Percentiles rank a stretch among this genome's conserved stretches.
phyloP scores from a whole-genome alignment of 495 filamentous ascomycete species.

The Daldinia caldariorum region DNA sequence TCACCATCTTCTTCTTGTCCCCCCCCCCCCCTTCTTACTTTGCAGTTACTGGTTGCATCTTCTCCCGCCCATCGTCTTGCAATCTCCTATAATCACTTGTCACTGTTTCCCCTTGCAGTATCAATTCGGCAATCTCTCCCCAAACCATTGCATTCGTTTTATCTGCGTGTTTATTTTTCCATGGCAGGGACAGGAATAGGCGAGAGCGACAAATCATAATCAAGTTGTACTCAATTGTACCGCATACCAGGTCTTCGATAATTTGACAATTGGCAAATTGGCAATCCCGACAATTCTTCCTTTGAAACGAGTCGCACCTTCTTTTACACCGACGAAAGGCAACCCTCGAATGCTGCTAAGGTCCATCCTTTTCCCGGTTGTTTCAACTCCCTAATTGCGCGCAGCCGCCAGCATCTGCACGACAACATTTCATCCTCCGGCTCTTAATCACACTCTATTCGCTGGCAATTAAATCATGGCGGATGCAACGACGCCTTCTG shows the following conservation, averaged over 20 bases:
- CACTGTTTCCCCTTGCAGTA: slow-evolving; percentile 23
- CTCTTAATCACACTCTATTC: slow-evolving; percentile 17
- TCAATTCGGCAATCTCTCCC: slow-evolving; percentile 24
- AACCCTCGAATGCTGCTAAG: slow-evolving; percentile 22
- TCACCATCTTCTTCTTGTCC: slow-evolving; percentile 34
- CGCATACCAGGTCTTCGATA: slow-evolving; percentile 17
- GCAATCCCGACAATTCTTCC: slow-evolving; percentile 21
- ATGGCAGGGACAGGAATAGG: slow-evolving; percentile 30
- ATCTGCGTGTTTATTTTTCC: slow-evolving; percentile 29
- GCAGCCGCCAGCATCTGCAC: slow-evolving; percentile 25
- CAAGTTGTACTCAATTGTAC: slow-evolving; percentile 26
- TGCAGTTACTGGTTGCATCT: slow-evolving; percentile 23
- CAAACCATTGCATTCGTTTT: slow-evolving; percentile 34
- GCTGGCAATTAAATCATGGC: slow-evolving; percentile 42
- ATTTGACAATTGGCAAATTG: slow-evolving; percentile 32
- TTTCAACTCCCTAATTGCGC: slow-evolving; percentile 26
- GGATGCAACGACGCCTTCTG: slow-evolving; percentile 38
- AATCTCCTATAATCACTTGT: slow-evolving; percentile 23
- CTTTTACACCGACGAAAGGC: slow-evolving; percentile 20
- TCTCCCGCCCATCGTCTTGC: slow-evolving; percentile 19
- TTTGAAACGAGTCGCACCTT: slow-evolving; percentile 15
- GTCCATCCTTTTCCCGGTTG: slow-evolving; percentile 35
- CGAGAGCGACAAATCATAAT: slow-evolving; percentile 37
- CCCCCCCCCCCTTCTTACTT: slow-evolving; percentile 19
- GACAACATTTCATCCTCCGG: slow-evolving; percentile 11